These are phyloP conservation scores for Wallacemonas sp. DNA, from an alignment of 208 protist species.

Conservation along the genomic window DNA sequence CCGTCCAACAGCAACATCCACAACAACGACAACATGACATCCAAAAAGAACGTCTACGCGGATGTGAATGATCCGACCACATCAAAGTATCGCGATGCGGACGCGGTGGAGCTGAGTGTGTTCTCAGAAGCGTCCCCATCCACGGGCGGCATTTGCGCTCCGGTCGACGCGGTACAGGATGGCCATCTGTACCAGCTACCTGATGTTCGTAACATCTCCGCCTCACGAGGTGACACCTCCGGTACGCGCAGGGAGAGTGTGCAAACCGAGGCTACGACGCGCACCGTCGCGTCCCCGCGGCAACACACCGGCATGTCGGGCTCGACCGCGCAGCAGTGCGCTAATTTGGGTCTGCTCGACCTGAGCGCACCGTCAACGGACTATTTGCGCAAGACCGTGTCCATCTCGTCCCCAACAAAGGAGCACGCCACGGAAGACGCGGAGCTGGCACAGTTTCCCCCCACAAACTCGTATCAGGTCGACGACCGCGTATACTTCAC, in stretches of 20 bases:
- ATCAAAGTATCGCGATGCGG: neutral
- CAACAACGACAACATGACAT: too few relatives aligned
- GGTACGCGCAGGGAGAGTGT: too few relatives aligned
- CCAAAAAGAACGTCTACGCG: too few relatives aligned
- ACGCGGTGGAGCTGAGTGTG: neutral
- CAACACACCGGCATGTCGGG: too few relatives aligned
- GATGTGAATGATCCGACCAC: neutral
- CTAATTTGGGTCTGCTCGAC: too few relatives aligned
- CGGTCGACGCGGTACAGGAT: neutral
- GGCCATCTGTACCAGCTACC: too few relatives aligned
- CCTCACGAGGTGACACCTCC: too few relatives aligned
- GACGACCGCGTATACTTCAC: constrained; percentile 8
- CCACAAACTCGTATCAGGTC: neutral
- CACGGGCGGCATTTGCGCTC: neutral
- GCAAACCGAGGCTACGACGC: neutral
- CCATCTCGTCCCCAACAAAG: neutral
- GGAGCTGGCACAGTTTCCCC: neutral
- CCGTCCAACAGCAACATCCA: too few relatives aligned
- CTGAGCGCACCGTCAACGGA: too few relatives aligned
- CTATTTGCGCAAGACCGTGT: too few relatives aligned
- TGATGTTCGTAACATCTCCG: neutral
- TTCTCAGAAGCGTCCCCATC: neutral
- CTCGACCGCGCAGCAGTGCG: too few relatives aligned
- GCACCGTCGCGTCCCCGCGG: neutral
- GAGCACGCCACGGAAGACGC: neutral